Evolutionary conservation across 805 yeast species (phyloP).

Genomic region (Candida railenensis): DNA sequence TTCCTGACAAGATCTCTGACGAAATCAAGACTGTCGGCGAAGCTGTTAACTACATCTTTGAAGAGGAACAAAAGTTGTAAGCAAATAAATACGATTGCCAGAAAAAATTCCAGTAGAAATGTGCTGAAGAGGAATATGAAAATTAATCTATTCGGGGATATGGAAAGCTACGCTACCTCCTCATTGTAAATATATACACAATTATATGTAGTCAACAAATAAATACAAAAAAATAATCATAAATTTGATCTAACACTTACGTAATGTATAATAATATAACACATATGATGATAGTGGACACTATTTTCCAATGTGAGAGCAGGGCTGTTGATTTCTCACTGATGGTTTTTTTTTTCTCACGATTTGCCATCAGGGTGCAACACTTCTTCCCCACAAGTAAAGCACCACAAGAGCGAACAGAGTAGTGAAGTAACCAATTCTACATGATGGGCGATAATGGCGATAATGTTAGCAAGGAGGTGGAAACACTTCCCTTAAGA

Average conservation of each 20-base stretch:
- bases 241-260: too few species aligned
- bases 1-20: conserved; percentile 90
- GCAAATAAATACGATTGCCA: background rate
- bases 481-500: background rate
- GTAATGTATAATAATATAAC: too few species aligned
- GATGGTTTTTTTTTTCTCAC: background rate
- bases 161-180: background rate
- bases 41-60: conserved; percentile 82
- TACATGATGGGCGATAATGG: too few species aligned
- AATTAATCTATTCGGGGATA: background rate
- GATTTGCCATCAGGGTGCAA: background rate
- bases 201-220: background rate
- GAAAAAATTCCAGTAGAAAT: background rate
- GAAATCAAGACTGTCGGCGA: conserved; percentile 91
- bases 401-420: too few species aligned
- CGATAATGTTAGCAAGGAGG: background rate
- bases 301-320: too few species aligned
- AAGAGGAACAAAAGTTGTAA: conserved; percentile 51
- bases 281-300: too few species aligned
- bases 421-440: too few species aligned
- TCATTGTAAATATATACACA: background rate
- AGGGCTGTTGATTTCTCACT: too few species aligned
- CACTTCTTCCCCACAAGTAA: too few species aligned
- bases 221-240: too few species aligned
- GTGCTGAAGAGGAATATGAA: background rate